Evolutionary conservation across 192 early-diverging fungal species (phyloP), one percentile per base, ranked within the genome.

Genomic region (Podila horticola): DNA sequence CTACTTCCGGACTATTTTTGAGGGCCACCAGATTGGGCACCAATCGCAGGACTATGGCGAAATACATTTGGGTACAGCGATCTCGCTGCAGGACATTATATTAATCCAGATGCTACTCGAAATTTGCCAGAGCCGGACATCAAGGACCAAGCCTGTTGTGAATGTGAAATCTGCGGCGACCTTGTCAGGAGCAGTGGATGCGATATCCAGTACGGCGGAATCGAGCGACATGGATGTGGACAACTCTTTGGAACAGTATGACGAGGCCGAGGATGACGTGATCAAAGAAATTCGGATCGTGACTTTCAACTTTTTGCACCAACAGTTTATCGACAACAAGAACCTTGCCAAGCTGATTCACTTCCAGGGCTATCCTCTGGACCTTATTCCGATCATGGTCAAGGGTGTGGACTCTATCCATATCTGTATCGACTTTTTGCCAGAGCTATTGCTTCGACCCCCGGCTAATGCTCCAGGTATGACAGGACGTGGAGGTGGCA

Each of bases 261-360:
- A 58, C 4, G 55, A 69, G 11, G 22, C 33, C 5, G 22, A 28
- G 7, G 31, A 38, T 12, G 69, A 69, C 17, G 66, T 52, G 19
- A 38, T 81, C 26, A 57, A 72, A 48, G 77, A 81, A 31, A 72
- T 81, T 38, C 65, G 71, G 5, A 38, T 69, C 3, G 77, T 81
- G 5, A 73, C 77, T 0, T 81, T 81, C 67, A 81, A 81, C 48
- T 81, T 81, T 61, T 10, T 81, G 52, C 77, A 81, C 31, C 77
- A 81, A 38, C 58, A 72, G 0, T 81, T 81, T 34, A 73, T 81
- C 33, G 77, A 81, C 28, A 61, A 73, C 62, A 81, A 72, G 57
- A 81, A 72, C 26, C 67, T 72, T 49, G 65, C 77, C 22, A 81
- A 81, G 49, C 33, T 81, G 55, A 52, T 81, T 28, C 77, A 81